Conservation (phyloP, 2,329 filamentous ascomycete genomes). For the Leptographium wingfieldii region DNA sequence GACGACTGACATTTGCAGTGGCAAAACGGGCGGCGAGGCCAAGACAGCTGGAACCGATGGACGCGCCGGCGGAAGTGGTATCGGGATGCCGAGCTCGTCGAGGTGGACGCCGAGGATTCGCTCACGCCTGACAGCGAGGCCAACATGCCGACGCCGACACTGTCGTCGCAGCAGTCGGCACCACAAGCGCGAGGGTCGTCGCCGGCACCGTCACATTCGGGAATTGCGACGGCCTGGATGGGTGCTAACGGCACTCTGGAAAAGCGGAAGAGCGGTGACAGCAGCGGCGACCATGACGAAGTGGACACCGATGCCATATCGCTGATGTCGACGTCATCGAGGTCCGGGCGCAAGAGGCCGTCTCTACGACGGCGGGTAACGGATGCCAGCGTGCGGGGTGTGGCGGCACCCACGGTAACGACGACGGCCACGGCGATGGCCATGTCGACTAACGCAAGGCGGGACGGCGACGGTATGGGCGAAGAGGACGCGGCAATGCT, state of each 20-base stretch:
- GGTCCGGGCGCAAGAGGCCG: constrained; percentile 24
- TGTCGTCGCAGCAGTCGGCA: not conserved
- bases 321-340: constrained; percentile 34
- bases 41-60: constrained; percentile 89
- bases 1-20: constrained; percentile 43
- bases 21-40: constrained; percentile 72
- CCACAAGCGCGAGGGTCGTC: not conserved
- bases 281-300: constrained; percentile 1
- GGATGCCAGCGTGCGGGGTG: constrained; percentile 22
- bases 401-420: constrained; percentile 1
- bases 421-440: constrained; percentile 8
- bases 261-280: constrained; percentile 5
- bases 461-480: constrained; percentile 29
- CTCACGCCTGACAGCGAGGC: constrained; percentile 2
- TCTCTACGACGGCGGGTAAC: constrained; percentile 26
- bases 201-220: constrained; percentile 5
- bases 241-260: constrained; percentile 4
- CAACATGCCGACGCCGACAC: not conserved
- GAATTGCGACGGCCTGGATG: not conserved
- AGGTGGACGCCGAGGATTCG: constrained; percentile 35
- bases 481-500: constrained; percentile 29
- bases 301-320: constrained; percentile 30
- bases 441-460: constrained; percentile 18
- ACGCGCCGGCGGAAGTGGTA: constrained; percentile 92
- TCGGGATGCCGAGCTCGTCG: constrained; percentile 88